These are phyloP conservation scores for Allomyces macrogynus DNA, from an alignment of 192 early-diverging fungal species.

Conservation along the genomic window DNA sequence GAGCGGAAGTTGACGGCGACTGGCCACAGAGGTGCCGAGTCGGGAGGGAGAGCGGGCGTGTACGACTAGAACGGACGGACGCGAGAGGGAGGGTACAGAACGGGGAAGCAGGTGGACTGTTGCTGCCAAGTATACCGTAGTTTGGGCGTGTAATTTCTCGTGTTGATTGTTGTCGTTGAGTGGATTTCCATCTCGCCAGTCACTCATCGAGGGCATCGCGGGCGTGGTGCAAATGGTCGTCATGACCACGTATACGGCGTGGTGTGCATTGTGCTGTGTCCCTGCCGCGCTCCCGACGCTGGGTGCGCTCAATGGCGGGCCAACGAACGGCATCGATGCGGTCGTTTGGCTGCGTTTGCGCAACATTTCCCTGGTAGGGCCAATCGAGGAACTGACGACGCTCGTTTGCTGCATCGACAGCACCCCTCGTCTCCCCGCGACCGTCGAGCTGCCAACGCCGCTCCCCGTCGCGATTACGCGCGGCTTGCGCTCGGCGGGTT, in stretches of 20 bases:
- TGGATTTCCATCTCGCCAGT: too few relatives aligned
- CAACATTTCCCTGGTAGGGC: neutral
- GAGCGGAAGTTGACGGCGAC: too few relatives aligned
- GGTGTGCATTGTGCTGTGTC: neutral
- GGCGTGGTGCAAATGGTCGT: neutral
- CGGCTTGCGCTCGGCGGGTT: neutral
- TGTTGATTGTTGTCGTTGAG: too few relatives aligned
- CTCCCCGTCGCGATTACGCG: neutral
- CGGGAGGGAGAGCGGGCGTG: too few relatives aligned
- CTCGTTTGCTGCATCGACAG: neutral
- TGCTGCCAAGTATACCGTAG: too few relatives aligned
- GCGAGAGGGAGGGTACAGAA: too few relatives aligned
- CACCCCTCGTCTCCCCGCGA: neutral
- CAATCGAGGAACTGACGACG: neutral
- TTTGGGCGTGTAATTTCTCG: too few relatives aligned
- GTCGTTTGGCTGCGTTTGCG: neutral
- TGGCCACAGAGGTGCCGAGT: too few relatives aligned
- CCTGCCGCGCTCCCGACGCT: neutral
- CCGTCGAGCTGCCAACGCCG: neutral
- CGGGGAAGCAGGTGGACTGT: too few relatives aligned
- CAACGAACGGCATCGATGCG: neutral
- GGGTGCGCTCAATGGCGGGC: neutral
- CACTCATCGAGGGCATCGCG: neutral
- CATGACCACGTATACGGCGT: neutral
- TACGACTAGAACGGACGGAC: too few relatives aligned